Conservation (phyloP, 371 early-diverging fungal genomes). For the Phascolomyces articulosus region DNA sequence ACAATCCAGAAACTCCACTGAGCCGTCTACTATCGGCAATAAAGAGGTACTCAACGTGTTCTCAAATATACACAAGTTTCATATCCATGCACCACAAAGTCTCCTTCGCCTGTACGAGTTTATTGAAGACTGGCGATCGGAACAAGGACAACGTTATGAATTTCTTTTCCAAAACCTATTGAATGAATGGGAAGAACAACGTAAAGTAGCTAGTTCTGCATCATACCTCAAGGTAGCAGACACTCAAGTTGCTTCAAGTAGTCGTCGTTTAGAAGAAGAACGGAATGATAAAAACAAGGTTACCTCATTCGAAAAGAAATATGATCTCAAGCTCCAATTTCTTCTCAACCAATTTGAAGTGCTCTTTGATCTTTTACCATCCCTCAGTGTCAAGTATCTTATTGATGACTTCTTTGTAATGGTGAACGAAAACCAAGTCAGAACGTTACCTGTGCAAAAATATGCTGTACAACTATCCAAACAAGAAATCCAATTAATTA, state of each 20-base stretch:
- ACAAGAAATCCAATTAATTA: constrained; percentile 59
- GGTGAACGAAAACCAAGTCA: constrained; percentile 48
- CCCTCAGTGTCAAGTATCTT: constrained; percentile 67
- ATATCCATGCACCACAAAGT: constrained; percentile 72
- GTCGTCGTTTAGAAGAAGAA: background rate
- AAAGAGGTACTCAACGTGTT: constrained; percentile 59
- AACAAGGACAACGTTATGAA: constrained; percentile 73
- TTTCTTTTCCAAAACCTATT: constrained; percentile 75
- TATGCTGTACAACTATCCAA: constrained; percentile 60
- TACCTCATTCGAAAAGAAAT: constrained; percentile 15
- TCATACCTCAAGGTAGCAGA: background rate
- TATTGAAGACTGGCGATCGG: constrained; percentile 81
- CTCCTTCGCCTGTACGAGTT: constrained; percentile 78
- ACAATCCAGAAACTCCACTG: constrained; percentile 20
- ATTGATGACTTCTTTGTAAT: constrained; percentile 59
- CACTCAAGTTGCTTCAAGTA: background rate
- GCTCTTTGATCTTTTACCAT: constrained; percentile 69
- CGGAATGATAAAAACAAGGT: background rate
- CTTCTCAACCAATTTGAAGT: constrained; percentile 60
- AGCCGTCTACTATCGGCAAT: background rate
- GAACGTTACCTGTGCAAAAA: constrained; percentile 34
- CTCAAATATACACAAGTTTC: constrained; percentile 58
- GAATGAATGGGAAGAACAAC: constrained; percentile 71
- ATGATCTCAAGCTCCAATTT: constrained; percentile 67
- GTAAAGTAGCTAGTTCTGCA: constrained; percentile 25